Base-by-base conservation (phyloP, 805 yeast species). In the Yamadazyma takamatsuzukensis region DNA sequence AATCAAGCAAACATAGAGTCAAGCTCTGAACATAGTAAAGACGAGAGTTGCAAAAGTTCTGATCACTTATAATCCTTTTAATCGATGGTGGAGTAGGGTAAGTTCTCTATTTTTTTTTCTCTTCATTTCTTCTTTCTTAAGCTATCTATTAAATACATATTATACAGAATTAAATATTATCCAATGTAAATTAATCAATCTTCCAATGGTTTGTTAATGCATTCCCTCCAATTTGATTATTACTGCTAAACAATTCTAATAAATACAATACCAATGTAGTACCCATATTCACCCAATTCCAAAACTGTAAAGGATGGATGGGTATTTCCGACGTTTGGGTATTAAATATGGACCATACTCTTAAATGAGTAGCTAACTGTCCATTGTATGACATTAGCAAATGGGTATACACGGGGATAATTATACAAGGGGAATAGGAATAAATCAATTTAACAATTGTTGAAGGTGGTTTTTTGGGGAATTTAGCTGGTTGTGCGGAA, bases 201-300 rank as follows among this genome's bases (percentile, higher is more conserved):
- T 61, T 54, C 71, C 71, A 66, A 47, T 66, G 71, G 43, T 64
- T 62, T 5, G 72, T 65, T 41, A 66, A 51, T 14, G 67, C 64
- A 21, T 60, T 53, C 16, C 56, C 55, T 16, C 51, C 52, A 13
- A 56, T 35, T 25, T 51, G 47, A 21, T 50, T 49, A 32, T 51
- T 47, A 40, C 59, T 58, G 12, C 70, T 68, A 44, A 78, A 58
- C 39, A 90, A 65, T 60, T 90, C 98, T 29, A 83, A 67, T 18
- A 82, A 79, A 57, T 90, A 90, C 17, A 93, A 66, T n/a, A 78
- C 64, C 36, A 93, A 62, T 8, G 95, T 83, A 33, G 82, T 72
- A 44, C 82, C 78, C 67, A 90, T 84, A 54, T 90, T 90, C 37
- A 85, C 75, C 97, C 97, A 90, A 49, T 89, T 86, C 97, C 98